These are phyloP conservation scores for Sphagnum contortum DNA, from an alignment of 225 moss, liverwort and hornwort genomes.

Conservation along the genomic window DNA sequence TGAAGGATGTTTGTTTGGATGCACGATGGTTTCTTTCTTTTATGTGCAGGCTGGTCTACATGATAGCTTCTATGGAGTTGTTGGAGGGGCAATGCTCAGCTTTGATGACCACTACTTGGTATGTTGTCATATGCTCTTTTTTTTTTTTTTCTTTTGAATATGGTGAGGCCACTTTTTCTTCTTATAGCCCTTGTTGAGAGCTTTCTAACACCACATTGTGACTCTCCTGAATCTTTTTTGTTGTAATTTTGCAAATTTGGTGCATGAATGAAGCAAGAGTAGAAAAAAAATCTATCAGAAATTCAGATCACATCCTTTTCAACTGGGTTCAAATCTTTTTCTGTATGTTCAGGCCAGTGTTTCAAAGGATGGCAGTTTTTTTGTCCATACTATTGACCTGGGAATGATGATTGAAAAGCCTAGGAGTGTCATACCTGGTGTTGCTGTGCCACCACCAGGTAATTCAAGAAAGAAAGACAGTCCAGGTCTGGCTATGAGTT, in stretches of 20 bases:
- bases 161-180: background rate
- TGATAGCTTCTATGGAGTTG: conserved; percentile 87
- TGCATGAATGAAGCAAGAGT: no score
- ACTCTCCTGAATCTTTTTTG: no score
- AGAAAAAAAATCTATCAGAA: no score
- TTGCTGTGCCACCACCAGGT: conserved; percentile 42
- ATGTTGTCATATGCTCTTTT: background rate
- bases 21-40: no score
- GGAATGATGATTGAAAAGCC: conserved; percentile 24
- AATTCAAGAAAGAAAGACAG: conserved; percentile 6
- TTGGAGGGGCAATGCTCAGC: conserved; percentile 72
- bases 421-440: background rate
- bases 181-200: background rate
- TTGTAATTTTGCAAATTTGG: no score
- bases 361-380: conserved; percentile 83
- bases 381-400: conserved; percentile 61
- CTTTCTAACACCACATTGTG: background rate
- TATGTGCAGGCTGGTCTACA: conserved; percentile 64
- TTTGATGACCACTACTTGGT: conserved; percentile 88
- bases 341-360: conserved; percentile 62
- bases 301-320: no score
- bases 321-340: background rate
- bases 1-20: no score
- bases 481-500: no score
- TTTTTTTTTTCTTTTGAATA: no score